Evolutionary conservation across 306 rosid species (phyloP).

Genomic region (Acacia acuminata): DNA sequence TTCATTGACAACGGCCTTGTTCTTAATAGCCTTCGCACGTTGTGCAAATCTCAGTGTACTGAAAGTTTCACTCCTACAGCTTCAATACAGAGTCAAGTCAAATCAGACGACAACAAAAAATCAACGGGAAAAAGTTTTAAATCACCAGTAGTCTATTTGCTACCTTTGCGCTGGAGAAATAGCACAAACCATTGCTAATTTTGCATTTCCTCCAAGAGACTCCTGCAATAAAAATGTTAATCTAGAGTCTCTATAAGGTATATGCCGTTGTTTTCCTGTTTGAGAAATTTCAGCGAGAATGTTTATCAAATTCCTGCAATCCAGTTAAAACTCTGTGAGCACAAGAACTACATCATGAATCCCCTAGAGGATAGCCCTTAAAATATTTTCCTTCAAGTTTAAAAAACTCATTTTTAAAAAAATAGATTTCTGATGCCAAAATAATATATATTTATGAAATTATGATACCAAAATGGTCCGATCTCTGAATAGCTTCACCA

Average conservation of each 20-base stretch:
- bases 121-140: slow-evolving; percentile 3
- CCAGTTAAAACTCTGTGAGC: slow-evolving; percentile 30
- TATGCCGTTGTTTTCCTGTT: slow-evolving; percentile 95
- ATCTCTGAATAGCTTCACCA: not conserved
- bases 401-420: not conserved
- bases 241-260: slow-evolving; percentile 97
- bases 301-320: slow-evolving; percentile 94
- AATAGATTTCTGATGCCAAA: too few species aligned
- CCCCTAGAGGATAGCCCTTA: slow-evolving; percentile 2
- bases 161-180: slow-evolving; percentile 94
- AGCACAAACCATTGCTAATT: slow-evolving; percentile 99
- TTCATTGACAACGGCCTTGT: slow-evolving; percentile 98
- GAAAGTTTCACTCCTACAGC: slow-evolving; percentile 94
- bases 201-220: slow-evolving; percentile 98
- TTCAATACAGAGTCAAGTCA: slow-evolving; percentile 46
- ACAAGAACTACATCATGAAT: slow-evolving; percentile 1
- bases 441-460: not conserved
- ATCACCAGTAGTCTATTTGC: slow-evolving; percentile 28
- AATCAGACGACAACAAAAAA: slow-evolving; percentile 16
- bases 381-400: not conserved
- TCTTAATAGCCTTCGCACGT: slow-evolving; percentile 93
- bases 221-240: slow-evolving; percentile 96
- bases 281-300: slow-evolving; percentile 99
- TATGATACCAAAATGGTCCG: slow-evolving; percentile 7
- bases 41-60: slow-evolving; percentile 98